Base-by-base conservation (phyloP, 306 rosid genomes). In the Dalbergia cochinchinensis region DNA sequence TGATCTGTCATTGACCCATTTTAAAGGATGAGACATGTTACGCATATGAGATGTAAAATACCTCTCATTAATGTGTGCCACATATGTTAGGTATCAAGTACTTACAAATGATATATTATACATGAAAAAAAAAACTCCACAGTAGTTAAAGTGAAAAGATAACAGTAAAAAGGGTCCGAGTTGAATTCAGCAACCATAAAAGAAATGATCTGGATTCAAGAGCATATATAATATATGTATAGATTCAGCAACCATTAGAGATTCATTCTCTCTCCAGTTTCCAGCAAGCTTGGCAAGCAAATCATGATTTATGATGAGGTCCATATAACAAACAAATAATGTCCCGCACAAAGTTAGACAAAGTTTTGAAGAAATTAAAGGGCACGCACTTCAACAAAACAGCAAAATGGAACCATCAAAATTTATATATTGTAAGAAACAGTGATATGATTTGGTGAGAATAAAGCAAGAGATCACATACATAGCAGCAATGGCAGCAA, bases 401-500 rank as follows among this genome's bases (percentile, higher is more conserved):
- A 33, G 58, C n/a, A 62, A 51, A 45, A 26, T 9, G 10, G 26
- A 50, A 20, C 10, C 10, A 34, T 15, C n/a, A 14, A 11, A 10
- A 11, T n/a, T 13, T 41, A 10, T 33, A 15, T 3, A 18, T 3
- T 16, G 31, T 26, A 26, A 26, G 31, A 26, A 1, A 26, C 0
- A 26, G 31, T 26, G 22, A 6, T 7, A 19, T 14, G 48, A 6
- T 53, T 19, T 47, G n/a, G n/a, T n/a, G 59, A n/a, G 45, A 41
- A 8, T 6, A 19, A 26, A 37, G 26, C 11, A 37, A 6, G 48
- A 18, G n/a, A 19, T 55, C 9, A 39, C 80, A 15, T 83, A 92
- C 97, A 94, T 92, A 55, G 99, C 97, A 79, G 94, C 85, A 79
- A 92, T 44, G 9, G 90, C 78, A 81, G 97, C 95, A 61, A 94